phyloP scores from a whole-genome alignment of 2,329 filamentous ascomycete species.

The Diaporthe longicolla region DNA sequence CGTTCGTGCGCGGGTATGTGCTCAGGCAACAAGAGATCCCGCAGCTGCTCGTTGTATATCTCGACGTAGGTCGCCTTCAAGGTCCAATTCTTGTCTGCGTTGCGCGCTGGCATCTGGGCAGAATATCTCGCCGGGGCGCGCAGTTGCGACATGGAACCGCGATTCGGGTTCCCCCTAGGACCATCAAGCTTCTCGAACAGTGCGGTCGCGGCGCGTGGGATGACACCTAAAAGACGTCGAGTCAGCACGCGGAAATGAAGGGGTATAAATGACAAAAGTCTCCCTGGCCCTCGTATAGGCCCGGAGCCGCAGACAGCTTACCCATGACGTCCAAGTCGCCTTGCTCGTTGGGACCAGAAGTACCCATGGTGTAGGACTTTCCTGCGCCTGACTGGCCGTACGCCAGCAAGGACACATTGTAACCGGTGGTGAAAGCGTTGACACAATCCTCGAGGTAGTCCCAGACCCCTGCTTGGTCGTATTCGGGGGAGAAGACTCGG shows the following conservation, averaged over 20 bases:
- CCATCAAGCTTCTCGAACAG: constrained; percentile 91
- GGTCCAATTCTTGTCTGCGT: constrained; percentile 84
- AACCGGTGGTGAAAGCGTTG: constrained; percentile 90
- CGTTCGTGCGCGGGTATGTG: constrained; percentile 78
- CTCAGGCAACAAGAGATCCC: constrained; percentile 89
- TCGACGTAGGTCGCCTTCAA: constrained; percentile 95
- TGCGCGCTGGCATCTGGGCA: constrained; percentile 60
- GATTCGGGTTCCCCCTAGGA: constrained; percentile 60
- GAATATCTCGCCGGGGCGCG: constrained; percentile 86
- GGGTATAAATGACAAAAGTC: not conserved
- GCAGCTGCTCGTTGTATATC: constrained; percentile 97
- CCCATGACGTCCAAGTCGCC: constrained; percentile 80
- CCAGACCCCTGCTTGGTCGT: constrained; percentile 91
- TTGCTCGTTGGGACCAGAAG: constrained; percentile 86
- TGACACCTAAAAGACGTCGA: constrained; percentile 76
- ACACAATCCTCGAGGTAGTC: constrained; percentile 94
- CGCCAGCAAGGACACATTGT: constrained; percentile 97
- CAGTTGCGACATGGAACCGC: constrained; percentile 81
- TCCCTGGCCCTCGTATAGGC: constrained; percentile 17
- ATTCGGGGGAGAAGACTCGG: constrained; percentile 88
- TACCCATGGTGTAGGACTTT: constrained; percentile 99
- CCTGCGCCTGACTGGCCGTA: constrained; percentile 98
- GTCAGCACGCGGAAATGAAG: constrained; percentile 41
- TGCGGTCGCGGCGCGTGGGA: constrained; percentile 87
- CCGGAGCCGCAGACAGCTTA: constrained; percentile 61